Evolutionary conservation across 225 moss, liverwort and hornwort species (phyloP).

Genomic region (Climacium dendroides): DNA sequence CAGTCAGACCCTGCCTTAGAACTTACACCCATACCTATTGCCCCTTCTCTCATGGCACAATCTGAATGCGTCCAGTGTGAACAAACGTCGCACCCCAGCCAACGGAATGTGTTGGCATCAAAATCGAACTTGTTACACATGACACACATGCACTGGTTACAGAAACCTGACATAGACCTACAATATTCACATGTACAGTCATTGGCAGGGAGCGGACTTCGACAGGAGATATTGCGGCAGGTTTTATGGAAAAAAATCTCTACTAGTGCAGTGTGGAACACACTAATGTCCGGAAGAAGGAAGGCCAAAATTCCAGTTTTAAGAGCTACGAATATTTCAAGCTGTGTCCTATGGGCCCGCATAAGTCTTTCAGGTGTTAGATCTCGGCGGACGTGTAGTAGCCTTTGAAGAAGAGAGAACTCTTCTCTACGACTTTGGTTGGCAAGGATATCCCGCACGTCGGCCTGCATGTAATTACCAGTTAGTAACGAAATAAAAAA

Average conservation of each 20-base stretch:
- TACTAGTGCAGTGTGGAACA: slow-evolving; percentile 46
- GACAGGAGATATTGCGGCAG: slow-evolving; percentile 66
- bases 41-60: slow-evolving; percentile 59
- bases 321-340: slow-evolving; percentile 60
- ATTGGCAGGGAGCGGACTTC: slow-evolving; percentile 53
- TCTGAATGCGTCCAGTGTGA: slow-evolving; percentile 71
- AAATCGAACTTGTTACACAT: slow-evolving; percentile 71
- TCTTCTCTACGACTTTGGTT: slow-evolving; percentile 54
- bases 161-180: slow-evolving; percentile 52
- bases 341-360: slow-evolving; percentile 54
- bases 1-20: slow-evolving; percentile 28
- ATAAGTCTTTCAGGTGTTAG: slow-evolving; percentile 39
- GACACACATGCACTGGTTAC: slow-evolving; percentile 67
- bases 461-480: slow-evolving; percentile 28
- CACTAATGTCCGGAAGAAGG: slow-evolving; percentile 48
- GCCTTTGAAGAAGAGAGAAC: slow-evolving; percentile 51
- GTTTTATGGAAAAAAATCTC: slow-evolving; percentile 57
- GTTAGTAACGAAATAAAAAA: neutral
- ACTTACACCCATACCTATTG: slow-evolving; percentile 44
- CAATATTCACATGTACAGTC: slow-evolving; percentile 53
- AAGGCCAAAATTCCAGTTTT: slow-evolving; percentile 63
- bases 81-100: slow-evolving; percentile 62
- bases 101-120: slow-evolving; percentile 57
- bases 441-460: slow-evolving; percentile 56
- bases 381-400: slow-evolving; percentile 46